phyloP scores from a whole-genome alignment of 2,329 filamentous ascomycete species.

The Lasiodiplodia sp. region DNA sequence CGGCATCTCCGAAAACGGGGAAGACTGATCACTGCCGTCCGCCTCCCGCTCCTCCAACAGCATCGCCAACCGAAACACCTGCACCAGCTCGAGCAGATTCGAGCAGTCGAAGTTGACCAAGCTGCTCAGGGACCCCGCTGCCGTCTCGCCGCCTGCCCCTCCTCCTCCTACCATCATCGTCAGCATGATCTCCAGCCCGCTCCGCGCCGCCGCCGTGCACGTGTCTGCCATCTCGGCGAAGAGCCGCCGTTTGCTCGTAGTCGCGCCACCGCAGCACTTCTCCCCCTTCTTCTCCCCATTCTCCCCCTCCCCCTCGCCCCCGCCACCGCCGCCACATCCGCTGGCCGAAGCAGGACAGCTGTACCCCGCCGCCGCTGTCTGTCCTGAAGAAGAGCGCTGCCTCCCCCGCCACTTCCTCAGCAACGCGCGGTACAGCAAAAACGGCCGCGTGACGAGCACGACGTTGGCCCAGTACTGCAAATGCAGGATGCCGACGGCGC shows the following conservation, averaged over 20 bases:
- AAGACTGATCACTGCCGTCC: not conserved
- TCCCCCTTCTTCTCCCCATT: slow-evolving; percentile 42
- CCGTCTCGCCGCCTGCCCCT: not conserved
- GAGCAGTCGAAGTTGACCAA: slow-evolving; percentile 47
- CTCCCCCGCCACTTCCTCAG: slow-evolving; percentile 35
- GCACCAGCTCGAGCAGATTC: slow-evolving; percentile 42
- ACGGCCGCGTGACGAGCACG: slow-evolving; percentile 45
- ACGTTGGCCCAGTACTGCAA: slow-evolving; percentile 46
- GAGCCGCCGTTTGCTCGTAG: slow-evolving; percentile 28
- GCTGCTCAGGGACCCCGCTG: slow-evolving; percentile 39
- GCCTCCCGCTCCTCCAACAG: not conserved
- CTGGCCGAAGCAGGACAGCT: no score
- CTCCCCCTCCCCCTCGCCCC: slow-evolving; percentile 32
- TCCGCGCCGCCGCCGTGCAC: slow-evolving; percentile 33
- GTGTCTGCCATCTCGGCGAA: slow-evolving; percentile 11
- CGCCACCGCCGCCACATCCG: not conserved
- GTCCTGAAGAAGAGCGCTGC: no score
- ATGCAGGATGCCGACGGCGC: slow-evolving; percentile 44
- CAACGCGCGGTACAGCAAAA: slow-evolving; percentile 43
- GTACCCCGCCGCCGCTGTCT: no score
- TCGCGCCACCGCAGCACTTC: slow-evolving; percentile 37
- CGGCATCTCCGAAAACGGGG: not conserved
- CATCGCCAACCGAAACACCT: slow-evolving; percentile 47
- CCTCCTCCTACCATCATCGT: slow-evolving; percentile 35
- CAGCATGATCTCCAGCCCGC: slow-evolving; percentile 39